Percentiles rank a stretch among this genome's conserved stretches.
Evolutionary conservation across 768 basidiomycete genomes (phyloP).

Genomic region (Psilocybe cubensis): DNA sequence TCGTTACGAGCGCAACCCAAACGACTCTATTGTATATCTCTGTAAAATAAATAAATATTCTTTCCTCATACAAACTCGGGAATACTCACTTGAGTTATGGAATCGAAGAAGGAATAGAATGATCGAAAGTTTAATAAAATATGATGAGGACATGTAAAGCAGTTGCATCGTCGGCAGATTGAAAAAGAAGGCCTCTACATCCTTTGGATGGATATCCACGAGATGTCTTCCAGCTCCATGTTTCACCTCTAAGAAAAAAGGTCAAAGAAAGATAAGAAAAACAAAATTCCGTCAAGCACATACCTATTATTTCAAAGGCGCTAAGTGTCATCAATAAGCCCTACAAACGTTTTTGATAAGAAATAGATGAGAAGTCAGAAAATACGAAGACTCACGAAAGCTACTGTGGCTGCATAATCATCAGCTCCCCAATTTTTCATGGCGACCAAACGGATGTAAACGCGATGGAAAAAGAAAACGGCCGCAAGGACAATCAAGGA

Average conservation of each 20-base stretch:
- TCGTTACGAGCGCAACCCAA: neutral
- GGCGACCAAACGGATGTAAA: neutral
- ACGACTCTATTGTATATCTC: neutral
- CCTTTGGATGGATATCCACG: neutral
- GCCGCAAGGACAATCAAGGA: neutral
- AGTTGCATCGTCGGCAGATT: conserved; percentile 7
- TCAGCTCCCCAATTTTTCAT: conserved; percentile 3
- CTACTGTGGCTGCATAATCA: neutral
- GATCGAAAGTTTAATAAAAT: neutral
- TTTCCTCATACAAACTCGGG: neutral
- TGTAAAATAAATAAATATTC: neutral
- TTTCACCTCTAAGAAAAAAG: neutral
- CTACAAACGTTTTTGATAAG: neutral
- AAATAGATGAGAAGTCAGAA: neutral
- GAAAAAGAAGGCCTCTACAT: neutral
- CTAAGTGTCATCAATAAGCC: neutral
- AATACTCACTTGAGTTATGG: neutral
- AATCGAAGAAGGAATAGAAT: neutral
- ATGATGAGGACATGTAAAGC: conserved; percentile 2
- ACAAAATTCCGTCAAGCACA: neutral
- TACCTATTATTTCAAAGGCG: neutral
- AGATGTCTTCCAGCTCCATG: conserved; percentile 3
- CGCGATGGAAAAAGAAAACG: neutral
- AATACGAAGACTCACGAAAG: neutral
- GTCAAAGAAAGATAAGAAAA: neutral